Conservation (phyloP, 345 rosid species). For the Anastatica hierochuntica region DNA sequence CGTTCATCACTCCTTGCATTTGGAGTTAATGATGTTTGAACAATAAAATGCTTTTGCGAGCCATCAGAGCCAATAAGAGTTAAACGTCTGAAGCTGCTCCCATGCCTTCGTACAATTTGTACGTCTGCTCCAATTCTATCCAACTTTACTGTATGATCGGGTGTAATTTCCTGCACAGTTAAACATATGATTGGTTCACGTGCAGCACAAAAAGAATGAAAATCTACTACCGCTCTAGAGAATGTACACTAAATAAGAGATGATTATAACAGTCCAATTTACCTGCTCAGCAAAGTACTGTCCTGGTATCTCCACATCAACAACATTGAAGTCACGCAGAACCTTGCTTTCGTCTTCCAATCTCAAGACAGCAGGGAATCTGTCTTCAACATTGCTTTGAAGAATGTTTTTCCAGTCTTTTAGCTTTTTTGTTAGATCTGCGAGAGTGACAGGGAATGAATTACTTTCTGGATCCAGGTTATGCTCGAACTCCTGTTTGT, state of each 20-base stretch:
- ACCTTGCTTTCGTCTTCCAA: conserved; percentile 93
- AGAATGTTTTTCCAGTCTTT: conserved; percentile 95
- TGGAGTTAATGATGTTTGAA: conserved; percentile 96
- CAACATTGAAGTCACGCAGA: conserved; percentile 83
- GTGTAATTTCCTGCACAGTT: conserved; percentile 64
- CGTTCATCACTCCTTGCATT: conserved; percentile 97
- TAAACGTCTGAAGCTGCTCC: conserved; percentile 93
- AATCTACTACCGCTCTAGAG: too few relatives aligned
- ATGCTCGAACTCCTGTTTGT: conserved; percentile 93
- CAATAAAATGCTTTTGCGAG: conserved; percentile 85
- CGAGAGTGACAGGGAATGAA: conserved; percentile 80
- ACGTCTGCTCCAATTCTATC: conserved; percentile 93
- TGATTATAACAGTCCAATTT: conserved; percentile 1
- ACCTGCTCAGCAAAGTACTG: conserved; percentile 98
- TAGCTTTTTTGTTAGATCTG: conserved; percentile 72
- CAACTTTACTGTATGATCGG: conserved; percentile 85
- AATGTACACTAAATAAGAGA: neutral
- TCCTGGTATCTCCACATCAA: conserved; percentile 98
- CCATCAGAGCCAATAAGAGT: conserved; percentile 97
- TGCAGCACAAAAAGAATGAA: neutral
- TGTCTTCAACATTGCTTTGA: conserved; percentile 95
- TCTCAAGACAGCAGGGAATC: conserved; percentile 82
- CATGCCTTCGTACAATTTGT: conserved; percentile 95
- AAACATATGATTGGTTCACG: neutral
- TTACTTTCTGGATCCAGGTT: conserved; percentile 92